phyloP scores from a whole-genome alignment of 805 yeast genomes.

The Pichia phayaonensis region DNA sequence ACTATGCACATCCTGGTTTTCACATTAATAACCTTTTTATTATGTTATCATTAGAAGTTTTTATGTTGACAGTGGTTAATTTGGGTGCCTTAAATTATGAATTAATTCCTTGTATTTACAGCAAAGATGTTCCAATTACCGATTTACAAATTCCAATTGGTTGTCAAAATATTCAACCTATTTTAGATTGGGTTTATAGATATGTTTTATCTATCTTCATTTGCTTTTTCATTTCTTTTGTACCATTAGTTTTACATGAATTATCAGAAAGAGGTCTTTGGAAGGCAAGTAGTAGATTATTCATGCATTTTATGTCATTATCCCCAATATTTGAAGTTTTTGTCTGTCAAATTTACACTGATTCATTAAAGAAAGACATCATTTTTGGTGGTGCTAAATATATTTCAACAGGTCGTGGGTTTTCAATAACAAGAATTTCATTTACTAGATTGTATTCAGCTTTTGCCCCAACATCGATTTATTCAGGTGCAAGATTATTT shows the following conservation, averaged over 20 bases:
- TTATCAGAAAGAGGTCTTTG: slow-evolving; percentile 76
- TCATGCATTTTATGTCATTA: slow-evolving; percentile 70
- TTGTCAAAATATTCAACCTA: slow-evolving; percentile 79
- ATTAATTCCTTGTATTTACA: slow-evolving; percentile 57
- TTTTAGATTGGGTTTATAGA: slow-evolving; percentile 82
- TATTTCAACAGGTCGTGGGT: slow-evolving; percentile 89
- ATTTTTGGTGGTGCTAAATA: slow-evolving; percentile 89
- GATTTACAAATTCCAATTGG: slow-evolving; percentile 72
- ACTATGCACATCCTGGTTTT: slow-evolving; percentile 96
- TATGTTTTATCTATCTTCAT: slow-evolving; percentile 86
- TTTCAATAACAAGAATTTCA: slow-evolving; percentile 76
- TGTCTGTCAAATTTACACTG: slow-evolving; percentile 88
- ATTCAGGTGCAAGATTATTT: slow-evolving; percentile 65
- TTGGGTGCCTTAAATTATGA: slow-evolving; percentile 75
- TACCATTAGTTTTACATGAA: slow-evolving; percentile 84
- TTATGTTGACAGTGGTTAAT: slow-evolving; percentile 72
- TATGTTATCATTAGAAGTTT: slow-evolving; percentile 77
- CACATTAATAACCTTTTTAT: slow-evolving; percentile 88
- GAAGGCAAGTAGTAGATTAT: slow-evolving; percentile 63
- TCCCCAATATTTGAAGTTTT: slow-evolving; percentile 93
- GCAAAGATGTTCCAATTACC: slow-evolving; percentile 61
- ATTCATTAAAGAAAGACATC: slow-evolving; percentile 64
- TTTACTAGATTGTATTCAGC: slow-evolving; percentile 68
- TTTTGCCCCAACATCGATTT: slow-evolving; percentile 70
- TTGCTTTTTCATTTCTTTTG: slow-evolving; percentile 86